Conservation (phyloP, 2,329 filamentous ascomycete genomes). For the Paraphoma chrysanthemicola region DNA sequence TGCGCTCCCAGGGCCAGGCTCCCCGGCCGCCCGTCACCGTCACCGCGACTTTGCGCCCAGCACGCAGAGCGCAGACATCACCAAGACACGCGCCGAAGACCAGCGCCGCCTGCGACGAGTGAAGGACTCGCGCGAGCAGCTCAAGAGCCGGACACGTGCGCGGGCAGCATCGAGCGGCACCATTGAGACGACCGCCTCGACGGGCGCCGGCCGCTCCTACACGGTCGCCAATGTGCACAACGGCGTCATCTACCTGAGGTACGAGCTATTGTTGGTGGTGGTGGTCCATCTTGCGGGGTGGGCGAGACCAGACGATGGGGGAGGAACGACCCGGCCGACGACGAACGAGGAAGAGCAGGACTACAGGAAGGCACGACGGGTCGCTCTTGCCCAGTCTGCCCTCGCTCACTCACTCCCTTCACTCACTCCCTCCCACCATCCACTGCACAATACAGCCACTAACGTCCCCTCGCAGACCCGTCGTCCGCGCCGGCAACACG, state of each 20-base stretch:
- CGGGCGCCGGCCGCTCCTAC: constrained; percentile 49
- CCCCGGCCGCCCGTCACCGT: constrained; percentile 18
- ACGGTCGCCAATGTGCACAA: constrained; percentile 57
- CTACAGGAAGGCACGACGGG: neutral
- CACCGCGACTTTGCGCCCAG: constrained; percentile 37
- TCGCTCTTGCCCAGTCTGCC: neutral
- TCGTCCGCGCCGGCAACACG: constrained; percentile 45
- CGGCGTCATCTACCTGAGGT: constrained; percentile 57
- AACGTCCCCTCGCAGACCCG: constrained; percentile 37
- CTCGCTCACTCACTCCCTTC: neutral
- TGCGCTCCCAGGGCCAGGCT: constrained; percentile 33
- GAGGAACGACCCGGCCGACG: neutral
- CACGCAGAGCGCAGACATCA: constrained; percentile 34
- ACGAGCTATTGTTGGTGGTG: constrained; percentile 7
- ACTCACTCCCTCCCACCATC: neutral
- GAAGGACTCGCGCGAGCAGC: constrained; percentile 47
- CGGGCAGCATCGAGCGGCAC: constrained; percentile 42
- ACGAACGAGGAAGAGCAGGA: neutral
- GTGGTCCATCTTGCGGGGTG: too few species aligned
- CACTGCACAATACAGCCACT: constrained; percentile 8
- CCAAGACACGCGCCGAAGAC: constrained; percentile 38
- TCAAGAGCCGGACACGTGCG: constrained; percentile 41
- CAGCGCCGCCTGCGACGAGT: constrained; percentile 43
- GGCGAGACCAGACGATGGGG: too few species aligned
- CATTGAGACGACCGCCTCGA: constrained; percentile 37